Conservation (phyloP, 345 rosid genomes). For the Euphorbia lathyris region DNA sequence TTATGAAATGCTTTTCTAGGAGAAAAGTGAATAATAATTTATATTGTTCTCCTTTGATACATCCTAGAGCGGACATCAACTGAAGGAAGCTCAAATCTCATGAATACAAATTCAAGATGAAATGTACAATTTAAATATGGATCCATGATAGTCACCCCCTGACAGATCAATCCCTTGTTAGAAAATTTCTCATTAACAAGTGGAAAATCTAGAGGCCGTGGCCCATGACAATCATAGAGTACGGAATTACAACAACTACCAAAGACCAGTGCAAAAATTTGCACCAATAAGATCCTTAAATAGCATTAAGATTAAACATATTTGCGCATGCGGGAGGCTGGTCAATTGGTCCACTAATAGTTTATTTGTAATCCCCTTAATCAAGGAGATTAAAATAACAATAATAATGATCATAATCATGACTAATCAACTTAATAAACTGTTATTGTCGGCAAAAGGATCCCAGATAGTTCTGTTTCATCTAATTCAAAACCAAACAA, state of each 20-base stretch:
- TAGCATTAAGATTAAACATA: no score
- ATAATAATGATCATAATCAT: not conserved
- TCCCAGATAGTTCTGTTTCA: no score
- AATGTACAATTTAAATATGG: not conserved
- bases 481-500: conserved; percentile 7
- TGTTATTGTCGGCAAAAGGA: not conserved
- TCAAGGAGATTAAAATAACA: no score
- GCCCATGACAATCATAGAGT: not conserved
- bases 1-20: not conserved
- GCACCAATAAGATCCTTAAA: no score
- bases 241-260: not conserved
- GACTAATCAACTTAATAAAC: not conserved
- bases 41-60: not conserved
- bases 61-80: not conserved
- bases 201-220: no score
- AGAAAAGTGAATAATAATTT: not conserved
- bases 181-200: not conserved
- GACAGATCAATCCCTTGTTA: not conserved
- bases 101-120: not conserved
- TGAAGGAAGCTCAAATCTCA: not conserved
- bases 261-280: not conserved
- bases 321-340: no score
- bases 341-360: not conserved
- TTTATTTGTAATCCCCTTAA: not conserved
- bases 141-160: no score